phyloP scores from a whole-genome alignment of 2,329 filamentous ascomycete species.

The Fusarium temperatum region DNA sequence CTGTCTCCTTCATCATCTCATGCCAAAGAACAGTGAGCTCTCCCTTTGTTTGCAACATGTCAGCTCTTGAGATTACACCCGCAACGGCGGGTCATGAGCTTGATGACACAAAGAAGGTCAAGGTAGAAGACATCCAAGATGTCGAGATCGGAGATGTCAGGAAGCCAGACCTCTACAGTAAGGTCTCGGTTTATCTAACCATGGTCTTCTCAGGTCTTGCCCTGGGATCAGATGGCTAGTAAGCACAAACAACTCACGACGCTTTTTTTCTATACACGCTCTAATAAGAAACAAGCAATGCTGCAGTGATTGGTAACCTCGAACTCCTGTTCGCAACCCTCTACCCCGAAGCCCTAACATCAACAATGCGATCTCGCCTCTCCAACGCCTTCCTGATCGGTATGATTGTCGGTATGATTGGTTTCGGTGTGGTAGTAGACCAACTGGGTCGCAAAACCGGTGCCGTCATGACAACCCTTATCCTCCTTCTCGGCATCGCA shows the following conservation, averaged over 20 bases:
- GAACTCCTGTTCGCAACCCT: background rate
- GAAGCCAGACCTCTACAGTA: background rate
- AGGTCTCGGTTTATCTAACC: background rate
- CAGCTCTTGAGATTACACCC: background rate
- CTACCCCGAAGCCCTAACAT: conserved; percentile 1
- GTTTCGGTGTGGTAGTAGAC: conserved; percentile 4
- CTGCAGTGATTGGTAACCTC: background rate
- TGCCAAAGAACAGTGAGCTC: background rate
- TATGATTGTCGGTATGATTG: background rate
- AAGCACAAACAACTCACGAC: background rate
- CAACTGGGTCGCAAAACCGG: conserved; percentile 7
- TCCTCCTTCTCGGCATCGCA: background rate
- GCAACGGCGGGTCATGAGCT: background rate
- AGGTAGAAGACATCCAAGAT: background rate
- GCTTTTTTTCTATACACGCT: rapidly evolving
- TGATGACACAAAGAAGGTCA: background rate
- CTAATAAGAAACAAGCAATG: background rate
- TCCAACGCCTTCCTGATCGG: background rate
- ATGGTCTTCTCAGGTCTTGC: conserved; percentile 2
- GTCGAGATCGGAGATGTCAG: background rate
- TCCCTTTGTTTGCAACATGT: background rate
- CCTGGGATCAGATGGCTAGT: conserved; percentile 11
- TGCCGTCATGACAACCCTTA: background rate
- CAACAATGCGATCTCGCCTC: background rate
- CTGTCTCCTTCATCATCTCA: too few species aligned